Evolutionary conservation across 805 yeast species (phyloP).

Genomic region (Zygosaccharomyces bisporus): DNA sequence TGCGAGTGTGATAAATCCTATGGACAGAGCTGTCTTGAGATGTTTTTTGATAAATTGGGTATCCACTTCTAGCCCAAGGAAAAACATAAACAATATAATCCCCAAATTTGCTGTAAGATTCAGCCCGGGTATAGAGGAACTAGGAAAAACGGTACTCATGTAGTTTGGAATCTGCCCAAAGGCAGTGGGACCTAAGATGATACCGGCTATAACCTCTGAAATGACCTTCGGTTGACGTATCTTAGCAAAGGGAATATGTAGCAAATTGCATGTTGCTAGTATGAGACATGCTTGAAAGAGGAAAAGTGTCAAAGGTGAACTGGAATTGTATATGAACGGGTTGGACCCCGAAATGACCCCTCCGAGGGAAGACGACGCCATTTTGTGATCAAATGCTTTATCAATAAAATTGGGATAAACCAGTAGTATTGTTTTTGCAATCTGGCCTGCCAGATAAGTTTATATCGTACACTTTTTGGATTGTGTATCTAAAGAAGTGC

Average conservation of each 20-base stretch:
- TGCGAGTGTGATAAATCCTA: constrained; percentile 69
- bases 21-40: constrained; percentile 56
- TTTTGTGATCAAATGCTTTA: not conserved
- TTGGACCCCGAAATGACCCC: constrained; percentile 71
- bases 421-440: too few species aligned
- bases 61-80: constrained; percentile 79
- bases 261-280: constrained; percentile 52
- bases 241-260: constrained; percentile 57
- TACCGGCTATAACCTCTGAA: constrained; percentile 77
- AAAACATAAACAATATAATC: constrained; percentile 66
- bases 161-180: constrained; percentile 69
- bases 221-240: constrained; percentile 76
- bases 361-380: constrained; percentile 39
- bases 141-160: constrained; percentile 61
- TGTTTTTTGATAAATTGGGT: constrained; percentile 58
- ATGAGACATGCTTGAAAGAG: constrained; percentile 66
- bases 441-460: not conserved
- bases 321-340: constrained; percentile 56
- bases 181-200: constrained; percentile 70
- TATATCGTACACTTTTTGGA: not conserved
- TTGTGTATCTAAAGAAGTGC: not conserved
- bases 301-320: constrained; percentile 64
- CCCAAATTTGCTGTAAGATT: constrained; percentile 72
- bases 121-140: constrained; percentile 57
- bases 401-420: too few species aligned